phyloP scores from a whole-genome alignment of 2,329 filamentous ascomycete genomes.

The Aspergillus pseudoviridinutans region DNA sequence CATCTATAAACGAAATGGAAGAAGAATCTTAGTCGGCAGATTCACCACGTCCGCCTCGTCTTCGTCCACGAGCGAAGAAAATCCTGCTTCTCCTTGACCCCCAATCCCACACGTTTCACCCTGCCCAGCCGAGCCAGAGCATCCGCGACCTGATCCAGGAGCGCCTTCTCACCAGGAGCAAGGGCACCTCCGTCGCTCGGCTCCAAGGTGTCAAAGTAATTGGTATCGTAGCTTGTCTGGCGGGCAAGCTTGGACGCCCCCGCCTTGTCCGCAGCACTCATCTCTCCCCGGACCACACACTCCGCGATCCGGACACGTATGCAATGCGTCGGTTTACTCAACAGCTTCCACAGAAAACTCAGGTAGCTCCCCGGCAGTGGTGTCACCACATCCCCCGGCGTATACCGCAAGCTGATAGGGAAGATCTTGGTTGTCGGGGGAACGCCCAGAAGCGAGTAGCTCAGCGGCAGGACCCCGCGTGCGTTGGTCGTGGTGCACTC shows the following conservation, averaged over 20 bases:
- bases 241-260: slow-evolving; percentile 12
- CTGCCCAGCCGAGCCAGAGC: slow-evolving; percentile 80
- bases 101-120: slow-evolving; percentile 83
- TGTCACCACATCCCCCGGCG: slow-evolving; percentile 83
- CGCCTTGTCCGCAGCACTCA: slow-evolving; percentile 12
- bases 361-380: slow-evolving; percentile 72
- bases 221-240: slow-evolving; percentile 40
- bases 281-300: slow-evolving; percentile 46
- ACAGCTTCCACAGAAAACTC: slow-evolving; percentile 78
- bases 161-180: slow-evolving; percentile 58
- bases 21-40: neutral
- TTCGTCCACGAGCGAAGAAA: slow-evolving; percentile 72
- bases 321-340: slow-evolving; percentile 79
- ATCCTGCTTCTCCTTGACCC: slow-evolving; percentile 73
- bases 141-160: slow-evolving; percentile 78
- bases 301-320: slow-evolving; percentile 90
- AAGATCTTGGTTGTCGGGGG: slow-evolving; percentile 72
- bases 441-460: slow-evolving; percentile 68
- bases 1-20: neutral
- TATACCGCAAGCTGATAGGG: slow-evolving; percentile 85
- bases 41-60: slow-evolving; percentile 29
- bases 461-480: slow-evolving; percentile 79
- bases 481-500: slow-evolving; percentile 95
- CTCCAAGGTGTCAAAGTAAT: slow-evolving; percentile 46
- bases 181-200: slow-evolving; percentile 29